phyloP scores from a whole-genome alignment of 1,139 yeast genomes.

The Yamadazyma atmosphaerica region DNA sequence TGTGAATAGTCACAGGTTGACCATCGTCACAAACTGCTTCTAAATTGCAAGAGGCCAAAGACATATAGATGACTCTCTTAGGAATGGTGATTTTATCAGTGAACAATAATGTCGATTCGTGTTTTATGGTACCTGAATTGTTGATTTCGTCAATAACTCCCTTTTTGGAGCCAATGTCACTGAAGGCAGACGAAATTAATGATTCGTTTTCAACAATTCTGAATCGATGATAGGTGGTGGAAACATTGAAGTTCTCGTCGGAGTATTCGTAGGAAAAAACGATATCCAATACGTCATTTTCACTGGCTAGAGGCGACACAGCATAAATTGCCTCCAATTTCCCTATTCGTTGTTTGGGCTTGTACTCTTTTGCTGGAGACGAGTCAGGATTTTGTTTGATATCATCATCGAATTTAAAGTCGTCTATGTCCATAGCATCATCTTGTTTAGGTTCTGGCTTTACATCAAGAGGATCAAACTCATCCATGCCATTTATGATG shows the following conservation, averaged over 20 bases:
- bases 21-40: constrained; percentile 32
- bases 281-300: constrained; percentile 37
- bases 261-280: constrained; percentile 33
- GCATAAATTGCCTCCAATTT: constrained; percentile 33
- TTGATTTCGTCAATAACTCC: constrained; percentile 13
- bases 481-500: constrained; percentile 9
- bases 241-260: constrained; percentile 16
- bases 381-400: constrained; percentile 1
- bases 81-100: constrained; percentile 6
- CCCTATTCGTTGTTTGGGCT: constrained; percentile 20
- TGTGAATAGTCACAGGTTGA: background rate
- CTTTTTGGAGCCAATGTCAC: constrained; percentile 33
- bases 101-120: background rate
- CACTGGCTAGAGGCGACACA: constrained; percentile 43
- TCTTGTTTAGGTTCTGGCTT: constrained; percentile 6
- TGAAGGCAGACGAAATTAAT: constrained; percentile 31
- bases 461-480: background rate
- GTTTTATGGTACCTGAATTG: background rate
- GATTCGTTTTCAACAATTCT: constrained; percentile 28
- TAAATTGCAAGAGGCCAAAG: constrained; percentile 1
- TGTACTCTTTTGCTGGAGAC: constrained; percentile 7
- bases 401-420: constrained; percentile 3
- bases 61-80: constrained; percentile 4
- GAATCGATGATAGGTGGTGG: constrained; percentile 39
- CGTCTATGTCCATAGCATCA: constrained; percentile 14